Evolutionary conservation across 495 filamentous ascomycete genomes (phyloP).

Genomic region (Talaromyces ruber): DNA sequence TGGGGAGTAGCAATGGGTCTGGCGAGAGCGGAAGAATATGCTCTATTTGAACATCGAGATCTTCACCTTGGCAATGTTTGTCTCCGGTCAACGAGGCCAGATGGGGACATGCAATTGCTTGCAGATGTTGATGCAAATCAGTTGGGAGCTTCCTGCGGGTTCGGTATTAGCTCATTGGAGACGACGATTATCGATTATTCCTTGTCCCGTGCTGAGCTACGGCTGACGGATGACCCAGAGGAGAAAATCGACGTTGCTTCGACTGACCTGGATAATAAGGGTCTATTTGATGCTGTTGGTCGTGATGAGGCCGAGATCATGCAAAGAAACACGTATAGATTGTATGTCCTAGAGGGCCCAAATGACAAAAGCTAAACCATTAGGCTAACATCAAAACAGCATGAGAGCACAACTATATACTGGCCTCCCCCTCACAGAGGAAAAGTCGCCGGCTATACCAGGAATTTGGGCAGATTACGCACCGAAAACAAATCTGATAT

Average conservation of each 20-base stretch:
- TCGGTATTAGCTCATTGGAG: slow-evolving; percentile 61
- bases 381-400: slow-evolving; percentile 12
- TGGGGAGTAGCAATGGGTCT: slow-evolving; percentile 70
- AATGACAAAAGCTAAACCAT: not conserved
- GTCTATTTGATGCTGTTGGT: slow-evolving; percentile 37
- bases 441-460: slow-evolving; percentile 21
- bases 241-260: slow-evolving; percentile 29
- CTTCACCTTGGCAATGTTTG: slow-evolving; percentile 86
- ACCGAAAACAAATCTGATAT: slow-evolving; percentile 40
- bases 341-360: slow-evolving; percentile 17
- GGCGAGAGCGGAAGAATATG: slow-evolving; percentile 62
- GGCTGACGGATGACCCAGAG: slow-evolving; percentile 15
- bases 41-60: slow-evolving; percentile 83
- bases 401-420: slow-evolving; percentile 33
- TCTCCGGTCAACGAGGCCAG: slow-evolving; percentile 40
- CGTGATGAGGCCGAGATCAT: slow-evolving; percentile 34
- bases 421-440: slow-evolving; percentile 22
- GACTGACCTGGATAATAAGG: slow-evolving; percentile 36
- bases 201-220: slow-evolving; percentile 55
- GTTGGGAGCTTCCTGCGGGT: slow-evolving; percentile 28
- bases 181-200: slow-evolving; percentile 89
- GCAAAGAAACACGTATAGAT: slow-evolving; percentile 32
- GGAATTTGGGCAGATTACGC: slow-evolving; percentile 39
- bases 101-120: slow-evolving; percentile 25
- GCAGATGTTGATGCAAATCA: slow-evolving; percentile 21